Evolutionary conservation across 2,329 filamentous ascomycete genomes (phyloP), one percentile per base, ranked within the genome.

Genomic region (Fusarium fujikuroi): DNA sequence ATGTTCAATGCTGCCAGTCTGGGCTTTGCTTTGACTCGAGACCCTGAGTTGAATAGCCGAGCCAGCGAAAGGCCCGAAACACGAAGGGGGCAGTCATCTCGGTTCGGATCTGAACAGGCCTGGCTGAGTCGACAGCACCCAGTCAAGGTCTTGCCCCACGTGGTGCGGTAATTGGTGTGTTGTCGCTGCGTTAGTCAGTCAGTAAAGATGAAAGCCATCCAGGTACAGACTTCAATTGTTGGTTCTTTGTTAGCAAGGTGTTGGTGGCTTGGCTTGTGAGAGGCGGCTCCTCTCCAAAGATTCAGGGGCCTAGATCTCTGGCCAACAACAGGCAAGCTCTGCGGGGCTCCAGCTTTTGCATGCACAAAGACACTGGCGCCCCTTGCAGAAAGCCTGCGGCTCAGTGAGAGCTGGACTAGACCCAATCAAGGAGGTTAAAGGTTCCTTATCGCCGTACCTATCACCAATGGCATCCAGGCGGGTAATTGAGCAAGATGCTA

Each of bases 321-420:
- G 32, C 62, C 66, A 65, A 69, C 65, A 65, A 62, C 52, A 59
- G 63, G 60, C 67, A 75, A 74, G 74, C 73, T 73, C 68, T 70
- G 73, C 63, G 73, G 76, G 76, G 76, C 76, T 77, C 75, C 73
- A 76, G 71, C 73, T 78, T 77, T 66, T 66, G 53, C 72, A 77
- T 76, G 66, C 68, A 63, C 74, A 73, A 63, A 74, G 69, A 66
- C 65, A 70, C 69, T 62, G 58, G 52, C 57, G 52, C 63, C 67
- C 76, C 76, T 76, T 78, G 73, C 76, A 76, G 74, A 62, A 64
- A 46, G 60, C 53, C 66, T 77, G 75, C 70, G 75, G 75, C 75
- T 77, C 72, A 68, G 65, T 66, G 63, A 65, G 25, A 56, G 30
- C 52, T 64, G 32, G 44, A 39, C 70, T 68, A 74, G 58, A 60